Evolutionary conservation across 345 rosid species (phyloP), one percentile per base, ranked within the genome.

Genomic region (Luvunga scandens): DNA sequence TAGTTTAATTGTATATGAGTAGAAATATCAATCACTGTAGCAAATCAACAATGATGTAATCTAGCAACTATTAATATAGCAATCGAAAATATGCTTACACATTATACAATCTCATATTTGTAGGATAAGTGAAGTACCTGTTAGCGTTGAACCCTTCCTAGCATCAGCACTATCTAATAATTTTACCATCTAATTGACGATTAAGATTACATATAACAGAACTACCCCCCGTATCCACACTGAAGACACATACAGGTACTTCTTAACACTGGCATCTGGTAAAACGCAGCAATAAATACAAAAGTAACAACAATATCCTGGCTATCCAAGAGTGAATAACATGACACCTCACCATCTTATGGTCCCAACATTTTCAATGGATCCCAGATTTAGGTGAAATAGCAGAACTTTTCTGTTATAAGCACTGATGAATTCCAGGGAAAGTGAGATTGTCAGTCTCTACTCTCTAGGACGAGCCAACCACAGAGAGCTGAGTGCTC

Each of bases 401-500:
- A 21, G 74, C 81, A 62, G 27, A 56, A 39, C 9, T 38, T 38
- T 39, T 50, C 66, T 7, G 53, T 33, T 24, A 50, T n/a, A 9
- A 16, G 77, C 67, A 83, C 73, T 24, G 28, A 34, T 22, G 67
- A 64, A 38, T 28, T 45, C 45, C 59, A 0, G 28, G 0, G 24
- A 53, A 45, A 30, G 24, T 10, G 65, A 53, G 27, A 13, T 10
- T 30, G 19, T 87, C 81, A 89, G 82, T 92, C 90, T 72, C 92
- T 88, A 89, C 81, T 89, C 90, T 74, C 92, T 88, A 38, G 98
- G 97, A 14, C 98, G 87, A 38, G 95, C 99, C 76, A 92, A 85
- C 99, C 99, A 93, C 62, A 95, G 76, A 31, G 98, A 95, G 83
- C 99, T 92, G 31, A 95, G 99, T 8, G 98, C 98, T 36, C 97